Evolutionary conservation across 495 filamentous ascomycete species (phyloP), one percentile per base, ranked within the genome.

Genomic region (Glutinoglossum americanum): DNA sequence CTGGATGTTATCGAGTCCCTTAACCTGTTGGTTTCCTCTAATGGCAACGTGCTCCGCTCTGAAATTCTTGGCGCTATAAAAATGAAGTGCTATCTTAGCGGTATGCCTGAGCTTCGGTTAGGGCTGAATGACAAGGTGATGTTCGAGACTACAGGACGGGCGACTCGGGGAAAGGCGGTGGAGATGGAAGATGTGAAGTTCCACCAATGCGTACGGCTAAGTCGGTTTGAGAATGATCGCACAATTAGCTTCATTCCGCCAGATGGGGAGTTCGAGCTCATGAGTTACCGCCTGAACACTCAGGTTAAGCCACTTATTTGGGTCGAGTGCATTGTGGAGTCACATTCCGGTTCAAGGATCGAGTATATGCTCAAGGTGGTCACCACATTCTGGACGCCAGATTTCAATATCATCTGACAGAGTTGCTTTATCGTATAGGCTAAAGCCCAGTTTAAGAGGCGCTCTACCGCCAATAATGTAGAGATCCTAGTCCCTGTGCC

Each of bases 181-280:
- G 93, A 99, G 71, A 99, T 99, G 93, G 93, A 99, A 69, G 93
- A 99, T 62, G 93, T 99, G 66, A 99, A 97, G 66, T 99, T 99
- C 71, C 93, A 99, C 71, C 93, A 99, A 67, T 99, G 93, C 70
- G 93, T 99, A 59, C 81, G 93, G 61, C 72, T 99, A 58, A 89
- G 86, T 23, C 77, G 93, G 28, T 99, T 99, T 73, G 93, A 99
- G 70, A 99, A 97, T 65, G 93, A 99, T 70, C 77, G 93, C 47
- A 99, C 93, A 25, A 99, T 99, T 74, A 93, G 86, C 69, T 98
- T 98, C 71, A 98, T 98, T 63, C 92, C 92, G 11, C 92, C 92
- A 35, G 92, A 98, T 66, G 92, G 92, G 62, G 92, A 98, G 69
- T 98, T 99, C 66, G 93, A 99, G 75, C 76, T 99, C 59, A 99